Base-by-base conservation (phyloP, 75 land plant species). In the Pinus tabuliformis region DNA sequence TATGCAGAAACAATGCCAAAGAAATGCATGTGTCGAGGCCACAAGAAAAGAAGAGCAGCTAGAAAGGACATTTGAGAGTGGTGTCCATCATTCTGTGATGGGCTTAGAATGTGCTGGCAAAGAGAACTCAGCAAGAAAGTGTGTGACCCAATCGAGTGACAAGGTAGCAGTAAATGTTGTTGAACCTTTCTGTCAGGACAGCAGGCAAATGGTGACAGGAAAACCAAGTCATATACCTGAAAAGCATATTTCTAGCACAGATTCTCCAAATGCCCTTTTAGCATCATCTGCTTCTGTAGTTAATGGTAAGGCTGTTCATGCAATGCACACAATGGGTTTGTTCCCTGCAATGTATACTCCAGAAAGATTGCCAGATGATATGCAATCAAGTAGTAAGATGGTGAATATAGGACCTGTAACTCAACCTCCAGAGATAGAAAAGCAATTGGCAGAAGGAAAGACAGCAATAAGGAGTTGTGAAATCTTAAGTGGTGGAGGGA, bases 241-340 rank as follows among this genome's bases (percentile, higher is more conserved):
- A 66, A 33, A 66, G 20, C 70, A 66, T 42, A 15, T 63, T 63
- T 17, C 37, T 30, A 30, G 14, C 14, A 17, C 6, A 17, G 15
- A 37, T 63, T 33, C 20, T 66, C 22, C 45, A 37, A 66, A 66
- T 18, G 39, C 8, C 8, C 20, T n/a, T 66, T 37, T 66, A 42
- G 70, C 36, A 66, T 22, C 45, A 66, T 66, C 70, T 37, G 22
- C 42, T 66, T 16, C n/a, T 66, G 45, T 20, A 66, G n/a, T 39
- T 42, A 8, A 66, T 7, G 70, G 39, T 66, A 66, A 66, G 70
- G 70, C n/a, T 66, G n/a, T 66, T 37, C 3, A 39, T 66, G 70
- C 49, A 39, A 66, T 36, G 20, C 54, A 49, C 54, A 66, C 49
- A 28, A 11, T 20, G 49, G 0, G 7, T 14, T 66, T 66, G 45